These are phyloP conservation scores for Gamarada debralockiae DNA, from an alignment of 495 filamentous ascomycete genomes.

Conservation along the genomic window DNA sequence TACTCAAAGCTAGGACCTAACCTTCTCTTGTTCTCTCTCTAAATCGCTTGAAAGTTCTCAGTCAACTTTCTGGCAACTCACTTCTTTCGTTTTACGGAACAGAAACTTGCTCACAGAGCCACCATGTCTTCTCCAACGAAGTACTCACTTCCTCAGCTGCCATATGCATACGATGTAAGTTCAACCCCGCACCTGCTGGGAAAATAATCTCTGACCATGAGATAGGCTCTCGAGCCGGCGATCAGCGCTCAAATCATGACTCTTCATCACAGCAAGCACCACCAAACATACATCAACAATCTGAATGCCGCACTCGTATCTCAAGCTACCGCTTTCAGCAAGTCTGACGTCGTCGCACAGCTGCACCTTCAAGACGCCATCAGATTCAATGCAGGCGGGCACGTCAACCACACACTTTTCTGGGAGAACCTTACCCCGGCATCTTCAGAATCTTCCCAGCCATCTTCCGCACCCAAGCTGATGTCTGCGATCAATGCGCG, in stretches of 20 bases:
- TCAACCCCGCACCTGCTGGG: not conserved
- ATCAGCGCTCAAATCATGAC: slow-evolving; percentile 97
- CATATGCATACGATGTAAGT: slow-evolving; percentile 44
- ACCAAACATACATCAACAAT: slow-evolving; percentile 69
- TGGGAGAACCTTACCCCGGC: slow-evolving; percentile 85
- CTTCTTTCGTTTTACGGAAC: too few species aligned
- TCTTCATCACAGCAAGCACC: slow-evolving; percentile 70
- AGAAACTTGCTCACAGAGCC: too few species aligned
- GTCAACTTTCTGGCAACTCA: too few species aligned
- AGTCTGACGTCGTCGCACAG: slow-evolving; percentile 23
- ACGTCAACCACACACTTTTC: slow-evolving; percentile 93
- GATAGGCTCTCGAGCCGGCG: slow-evolving; percentile 74
- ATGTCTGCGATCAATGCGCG: slow-evolving; percentile 3
- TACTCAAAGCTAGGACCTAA: too few species aligned
- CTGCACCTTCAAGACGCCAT: slow-evolving; percentile 61
- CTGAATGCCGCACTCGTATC: slow-evolving; percentile 59
- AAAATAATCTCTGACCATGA: slow-evolving; percentile 7
- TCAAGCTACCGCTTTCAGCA: slow-evolving; percentile 6
- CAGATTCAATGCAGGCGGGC: slow-evolving; percentile 91
- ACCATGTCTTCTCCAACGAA: not conserved
- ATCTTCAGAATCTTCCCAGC: slow-evolving; percentile 1
- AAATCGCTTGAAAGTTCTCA: too few species aligned
- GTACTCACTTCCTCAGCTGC: slow-evolving; percentile 24
- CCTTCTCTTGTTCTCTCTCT: too few species aligned
- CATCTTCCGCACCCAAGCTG: slow-evolving; percentile 4